Conservation (phyloP, 2,329 filamentous ascomycete species). For the Aspergillus phoenicis region DNA sequence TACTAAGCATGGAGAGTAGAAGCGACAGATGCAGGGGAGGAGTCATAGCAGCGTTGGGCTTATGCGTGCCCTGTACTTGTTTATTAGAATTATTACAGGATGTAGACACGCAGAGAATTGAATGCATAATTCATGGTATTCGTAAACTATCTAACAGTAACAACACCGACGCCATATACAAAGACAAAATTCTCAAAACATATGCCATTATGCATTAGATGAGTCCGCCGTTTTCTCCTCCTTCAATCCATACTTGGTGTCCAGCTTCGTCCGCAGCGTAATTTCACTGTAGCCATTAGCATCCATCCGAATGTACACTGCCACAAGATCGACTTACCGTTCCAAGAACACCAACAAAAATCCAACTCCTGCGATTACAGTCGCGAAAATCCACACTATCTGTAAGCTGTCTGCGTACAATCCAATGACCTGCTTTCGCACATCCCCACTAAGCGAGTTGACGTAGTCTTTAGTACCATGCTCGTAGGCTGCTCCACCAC, state of each 20-base stretch:
- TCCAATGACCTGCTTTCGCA: constrained; percentile 31
- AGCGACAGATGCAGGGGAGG: too few species aligned
- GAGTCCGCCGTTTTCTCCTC: neutral
- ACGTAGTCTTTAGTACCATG: constrained; percentile 15
- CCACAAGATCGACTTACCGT: neutral
- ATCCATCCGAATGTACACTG: too few species aligned
- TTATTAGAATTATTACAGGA: too few species aligned
- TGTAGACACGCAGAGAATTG: too few species aligned
- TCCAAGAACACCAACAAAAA: constrained; percentile 41
- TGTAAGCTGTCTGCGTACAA: constrained; percentile 40
- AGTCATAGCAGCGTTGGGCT: too few species aligned
- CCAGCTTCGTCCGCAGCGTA: neutral
- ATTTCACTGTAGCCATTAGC: constrained; percentile 26
- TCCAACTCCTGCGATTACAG: constrained; percentile 35
- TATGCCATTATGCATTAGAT: too few species aligned
- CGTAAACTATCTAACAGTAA: too few species aligned
- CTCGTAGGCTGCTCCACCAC: constrained; percentile 27
- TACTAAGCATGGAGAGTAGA: too few species aligned
- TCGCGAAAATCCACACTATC: constrained; percentile 42
- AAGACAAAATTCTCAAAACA: too few species aligned
- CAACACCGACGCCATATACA: too few species aligned
- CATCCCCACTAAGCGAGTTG: neutral
- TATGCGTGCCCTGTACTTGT: too few species aligned
- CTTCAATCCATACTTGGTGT: neutral
- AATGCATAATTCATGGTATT: too few species aligned